phyloP scores from a whole-genome alignment of 768 basidiomycete species.

The Coprinopsis cinerea region DNA sequence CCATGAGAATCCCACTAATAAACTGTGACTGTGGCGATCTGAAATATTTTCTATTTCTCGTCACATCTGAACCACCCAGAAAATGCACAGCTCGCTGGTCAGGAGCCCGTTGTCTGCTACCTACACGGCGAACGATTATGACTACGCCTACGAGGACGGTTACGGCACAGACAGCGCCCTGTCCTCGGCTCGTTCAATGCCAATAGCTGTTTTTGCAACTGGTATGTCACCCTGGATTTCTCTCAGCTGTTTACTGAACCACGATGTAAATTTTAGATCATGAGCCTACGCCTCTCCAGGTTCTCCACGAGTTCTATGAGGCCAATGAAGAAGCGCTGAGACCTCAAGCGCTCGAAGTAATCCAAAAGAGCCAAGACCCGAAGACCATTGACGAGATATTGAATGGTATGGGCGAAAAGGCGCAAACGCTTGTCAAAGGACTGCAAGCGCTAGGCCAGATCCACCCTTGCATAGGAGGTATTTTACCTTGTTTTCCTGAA shows the following conservation, averaged over 20 bases:
- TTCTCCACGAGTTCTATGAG: constrained; percentile 13
- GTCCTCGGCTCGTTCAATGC: background rate
- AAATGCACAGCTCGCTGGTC: background rate
- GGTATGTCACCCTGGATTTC: background rate
- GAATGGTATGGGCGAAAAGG: constrained; percentile 24
- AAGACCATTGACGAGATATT: constrained; percentile 25
- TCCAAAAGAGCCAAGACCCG: constrained; percentile 3
- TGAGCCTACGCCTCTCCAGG: constrained; percentile 8
- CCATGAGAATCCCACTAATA: too few species aligned
- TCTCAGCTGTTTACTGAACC: background rate
- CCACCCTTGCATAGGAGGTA: constrained; percentile 34
- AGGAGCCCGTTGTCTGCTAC: background rate
- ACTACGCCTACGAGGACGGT: too few species aligned
- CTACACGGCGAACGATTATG: background rate
- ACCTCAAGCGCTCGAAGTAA: background rate
- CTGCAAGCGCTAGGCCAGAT: constrained; percentile 28
- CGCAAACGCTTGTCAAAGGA: constrained; percentile 25
- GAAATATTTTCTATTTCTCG: background rate
- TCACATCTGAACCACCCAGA: background rate
- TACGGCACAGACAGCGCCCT: background rate
- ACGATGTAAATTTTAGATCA: background rate
- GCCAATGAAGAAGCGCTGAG: constrained; percentile 8
- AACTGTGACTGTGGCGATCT: background rate
- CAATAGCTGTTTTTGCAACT: background rate
- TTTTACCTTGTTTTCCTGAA: constrained; percentile 1